These are phyloP conservation scores for Acorus gramineus DNA, from an alignment of 106 monocot genomes.

Conservation along the genomic window DNA sequence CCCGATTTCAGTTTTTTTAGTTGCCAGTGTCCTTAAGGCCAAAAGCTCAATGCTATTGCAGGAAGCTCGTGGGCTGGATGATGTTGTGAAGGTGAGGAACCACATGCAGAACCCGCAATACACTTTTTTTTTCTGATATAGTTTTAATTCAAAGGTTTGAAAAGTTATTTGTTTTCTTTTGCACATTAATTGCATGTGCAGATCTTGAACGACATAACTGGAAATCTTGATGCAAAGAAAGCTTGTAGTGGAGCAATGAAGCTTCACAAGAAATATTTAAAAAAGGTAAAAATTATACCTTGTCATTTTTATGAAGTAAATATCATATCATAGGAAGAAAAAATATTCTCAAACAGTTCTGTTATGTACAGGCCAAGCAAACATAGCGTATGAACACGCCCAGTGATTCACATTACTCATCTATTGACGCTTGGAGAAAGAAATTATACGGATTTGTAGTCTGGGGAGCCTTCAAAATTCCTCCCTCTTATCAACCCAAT, in stretches of 20 bases:
- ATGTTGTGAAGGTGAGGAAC: slow-evolving; percentile 68
- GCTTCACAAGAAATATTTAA: slow-evolving; percentile 39
- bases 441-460: too few species aligned
- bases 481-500: too few species aligned
- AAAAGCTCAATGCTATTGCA: slow-evolving; percentile 69
- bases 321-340: too few species aligned
- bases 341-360: too few species aligned
- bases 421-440: too few species aligned
- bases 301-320: too few species aligned
- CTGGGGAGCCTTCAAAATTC: too few species aligned
- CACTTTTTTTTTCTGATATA: background rate
- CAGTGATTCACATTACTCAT: too few species aligned
- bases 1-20: slow-evolving; percentile 88
- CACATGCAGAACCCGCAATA: background rate
- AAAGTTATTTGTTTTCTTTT: background rate
- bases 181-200: slow-evolving; percentile 5
- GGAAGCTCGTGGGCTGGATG: slow-evolving; percentile 83
- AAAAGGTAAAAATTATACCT: slow-evolving; percentile 14
- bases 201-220: slow-evolving; percentile 40
- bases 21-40: slow-evolving; percentile 83
- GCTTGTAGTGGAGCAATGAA: slow-evolving; percentile 31
- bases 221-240: slow-evolving; percentile 33
- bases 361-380: too few species aligned
- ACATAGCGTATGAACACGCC: too few species aligned
- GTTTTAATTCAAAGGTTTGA: too few species aligned